Base-by-base conservation (phyloP, 192 early-diverging fungal species). In the Coemansia reversa region DNA sequence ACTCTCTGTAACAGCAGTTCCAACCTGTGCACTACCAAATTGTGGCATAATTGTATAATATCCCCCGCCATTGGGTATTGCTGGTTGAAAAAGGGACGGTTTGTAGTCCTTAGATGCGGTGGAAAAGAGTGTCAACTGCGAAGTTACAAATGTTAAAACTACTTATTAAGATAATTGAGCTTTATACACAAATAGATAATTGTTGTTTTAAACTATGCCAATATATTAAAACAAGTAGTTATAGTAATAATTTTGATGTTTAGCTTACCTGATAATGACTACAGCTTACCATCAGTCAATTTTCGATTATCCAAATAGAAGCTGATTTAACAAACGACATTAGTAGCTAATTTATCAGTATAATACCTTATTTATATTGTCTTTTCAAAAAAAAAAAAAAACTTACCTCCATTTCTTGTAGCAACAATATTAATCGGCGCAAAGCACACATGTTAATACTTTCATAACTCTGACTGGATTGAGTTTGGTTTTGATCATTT, bases 331-430 rank as follows among this genome's bases (percentile, higher is more conserved):
- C 12, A 45, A 45, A 16, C 39, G 3, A 4, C 14, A 45, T 45
- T 45, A 45, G 14, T 45, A 45, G 14, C 9, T 16, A 14, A 4
- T 16, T 45, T 45, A 12, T 45, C 39, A 45, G 14, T 16, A 45
- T 45, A 16, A 16, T 16, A 14, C 12, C 0, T 16, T 45, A 11
- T 14, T 45, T 45, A 16, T 45, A 35, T 11, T 35, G 33, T 5
- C 1, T 27, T 27, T 35, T 11, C 22, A 22, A 56, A 18, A 58
- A 29, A 29, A 9, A 25, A n/a, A n/a, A n/a, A n/a, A 12, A 16
- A 24, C 66, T 35, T 28, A 65, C 75, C 71, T 79, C 76, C 76
- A 79, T 79, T 58, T 66, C 47, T 53, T 59, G 58, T 11, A 79
- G 28, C 20, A 79, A 22, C 2, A 60, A 51, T n/a, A 60, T 51